Evolutionary conservation across 768 basidiomycete genomes (phyloP), one percentile per base, ranked within the genome.

Genomic region (Phaeotremella fagi): DNA sequence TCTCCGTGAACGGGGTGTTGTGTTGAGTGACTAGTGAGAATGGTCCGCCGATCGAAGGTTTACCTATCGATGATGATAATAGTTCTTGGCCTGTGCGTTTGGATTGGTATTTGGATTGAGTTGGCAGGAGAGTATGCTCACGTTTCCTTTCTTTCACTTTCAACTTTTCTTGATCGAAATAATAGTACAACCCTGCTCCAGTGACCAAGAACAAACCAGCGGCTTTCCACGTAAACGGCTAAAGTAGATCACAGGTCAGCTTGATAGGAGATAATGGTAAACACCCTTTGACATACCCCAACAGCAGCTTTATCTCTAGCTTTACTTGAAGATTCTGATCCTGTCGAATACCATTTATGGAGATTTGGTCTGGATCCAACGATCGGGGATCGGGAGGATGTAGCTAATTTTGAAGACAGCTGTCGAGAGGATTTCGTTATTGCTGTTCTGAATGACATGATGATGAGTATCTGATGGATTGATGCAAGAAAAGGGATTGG

Each of bases 221-320:
- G 1, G 91, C 84, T 48, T 79, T 80, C 24, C 90, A 90, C 2
- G 90, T 91, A 72, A 97, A 95, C n/a, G 89, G 87, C 92, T 97
- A 22, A 9, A 25, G 9, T 12, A 44, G 24, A 6, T 41, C 9
- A 16, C 23, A 14, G n/a, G 3, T 2, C 20, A 26, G 7, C n/a
- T 12, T 2, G n/a, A n/a, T n/a, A n/a, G n/a, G n/a, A n/a, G n/a
- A n/a, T n/a, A n/a, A n/a, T n/a, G n/a, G n/a, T n/a, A n/a, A n/a
- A n/a, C n/a, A n/a, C n/a, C n/a, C n/a, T n/a, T 3, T n/a, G 7
- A 65, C 66, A 46, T 47, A 68, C 66, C 26, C 68, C 68, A 11
- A 70, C 62, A 28, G 64, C 64, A 28, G 61, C 59, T 45, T 57
- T 60, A 55, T 69, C 67, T 44, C 59, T 50, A 16, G 53, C 50